phyloP scores from a whole-genome alignment of 2,329 filamentous ascomycete genomes.

The Colletotrichum sidae region DNA sequence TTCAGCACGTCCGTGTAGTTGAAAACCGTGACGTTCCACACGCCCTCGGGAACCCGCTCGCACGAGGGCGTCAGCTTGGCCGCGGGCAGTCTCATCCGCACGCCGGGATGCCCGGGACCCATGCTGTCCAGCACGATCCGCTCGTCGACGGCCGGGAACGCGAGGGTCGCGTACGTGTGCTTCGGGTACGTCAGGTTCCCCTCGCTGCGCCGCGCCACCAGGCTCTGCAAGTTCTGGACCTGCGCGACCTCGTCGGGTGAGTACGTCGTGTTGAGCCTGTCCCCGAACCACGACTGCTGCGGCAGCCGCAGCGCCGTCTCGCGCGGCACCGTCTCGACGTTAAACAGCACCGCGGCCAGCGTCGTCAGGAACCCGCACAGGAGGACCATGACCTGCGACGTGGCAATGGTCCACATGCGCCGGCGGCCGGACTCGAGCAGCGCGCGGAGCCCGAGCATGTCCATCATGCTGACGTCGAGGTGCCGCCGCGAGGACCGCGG shows the following conservation, averaged over 20 bases:
- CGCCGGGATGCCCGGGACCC: background rate
- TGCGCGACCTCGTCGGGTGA: background rate
- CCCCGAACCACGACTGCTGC: constrained; percentile 15
- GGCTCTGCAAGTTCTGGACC: background rate
- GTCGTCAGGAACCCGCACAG: constrained; percentile 10
- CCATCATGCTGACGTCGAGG: constrained; percentile 14
- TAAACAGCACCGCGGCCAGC: constrained; percentile 16
- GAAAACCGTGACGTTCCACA: background rate
- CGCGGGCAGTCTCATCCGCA: background rate
- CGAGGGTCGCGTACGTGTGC: constrained; percentile 10
- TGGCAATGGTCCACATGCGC: constrained; percentile 3
- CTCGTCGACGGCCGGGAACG: background rate
- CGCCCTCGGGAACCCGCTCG: background rate
- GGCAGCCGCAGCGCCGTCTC: background rate
- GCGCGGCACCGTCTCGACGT: background rate
- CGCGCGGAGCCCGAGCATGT: constrained; percentile 13
- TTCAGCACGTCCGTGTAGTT: constrained; percentile 9
- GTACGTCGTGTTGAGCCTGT: background rate
- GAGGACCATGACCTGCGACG: constrained; percentile 5
- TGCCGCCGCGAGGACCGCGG: background rate
- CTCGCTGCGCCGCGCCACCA: background rate
- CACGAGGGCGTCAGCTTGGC: background rate
- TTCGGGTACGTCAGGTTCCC: constrained; percentile 7
- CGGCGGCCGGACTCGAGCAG: background rate
- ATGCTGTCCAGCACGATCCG: background rate